These are phyloP conservation scores for Wickerhamiella brachini DNA, from an alignment of 805 yeast genomes.

Conservation along the genomic window DNA sequence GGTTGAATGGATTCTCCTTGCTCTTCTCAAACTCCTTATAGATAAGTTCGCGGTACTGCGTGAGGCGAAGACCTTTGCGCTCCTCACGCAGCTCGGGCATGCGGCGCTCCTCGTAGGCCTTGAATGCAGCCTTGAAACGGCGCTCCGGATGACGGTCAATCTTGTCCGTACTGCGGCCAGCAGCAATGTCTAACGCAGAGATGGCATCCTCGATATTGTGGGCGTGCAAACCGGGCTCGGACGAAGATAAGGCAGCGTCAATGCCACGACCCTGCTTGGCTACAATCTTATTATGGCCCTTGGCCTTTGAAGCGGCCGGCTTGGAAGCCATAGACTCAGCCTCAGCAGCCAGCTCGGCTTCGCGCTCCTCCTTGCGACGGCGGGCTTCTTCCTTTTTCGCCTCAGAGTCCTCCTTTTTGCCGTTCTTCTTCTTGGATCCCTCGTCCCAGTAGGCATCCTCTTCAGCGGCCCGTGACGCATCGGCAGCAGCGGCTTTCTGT, in stretches of 20 bases:
- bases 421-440: slow-evolving; percentile 54
- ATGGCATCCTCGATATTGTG: slow-evolving; percentile 66
- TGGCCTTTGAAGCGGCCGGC: slow-evolving; percentile 37
- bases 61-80: slow-evolving; percentile 65
- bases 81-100: slow-evolving; percentile 62
- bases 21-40: slow-evolving; percentile 72
- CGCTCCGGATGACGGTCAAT: slow-evolving; percentile 82
- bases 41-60: slow-evolving; percentile 60
- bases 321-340: slow-evolving; percentile 43
- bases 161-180: slow-evolving; percentile 29
- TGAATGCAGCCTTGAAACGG: slow-evolving; percentile 67
- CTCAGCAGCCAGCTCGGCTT: slow-evolving; percentile 48
- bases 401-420: slow-evolving; percentile 55
- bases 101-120: slow-evolving; percentile 57
- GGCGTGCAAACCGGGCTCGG: slow-evolving; percentile 45
- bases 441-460: slow-evolving; percentile 58
- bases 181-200: slow-evolving; percentile 60
- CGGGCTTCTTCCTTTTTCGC: slow-evolving; percentile 63
- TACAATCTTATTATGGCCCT: slow-evolving; percentile 59
- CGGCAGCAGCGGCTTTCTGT: slow-evolving; percentile 41
- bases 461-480: slow-evolving; percentile 32
- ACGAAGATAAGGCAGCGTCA: slow-evolving; percentile 45
- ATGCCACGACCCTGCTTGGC: slow-evolving; percentile 40
- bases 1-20: slow-evolving; percentile 76
- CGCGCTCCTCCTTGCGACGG: slow-evolving; percentile 71